Evolutionary conservation across 2,329 filamentous ascomycete genomes (phyloP), one percentile per base, ranked within the genome.

Genomic region (Fusarium napiforme): DNA sequence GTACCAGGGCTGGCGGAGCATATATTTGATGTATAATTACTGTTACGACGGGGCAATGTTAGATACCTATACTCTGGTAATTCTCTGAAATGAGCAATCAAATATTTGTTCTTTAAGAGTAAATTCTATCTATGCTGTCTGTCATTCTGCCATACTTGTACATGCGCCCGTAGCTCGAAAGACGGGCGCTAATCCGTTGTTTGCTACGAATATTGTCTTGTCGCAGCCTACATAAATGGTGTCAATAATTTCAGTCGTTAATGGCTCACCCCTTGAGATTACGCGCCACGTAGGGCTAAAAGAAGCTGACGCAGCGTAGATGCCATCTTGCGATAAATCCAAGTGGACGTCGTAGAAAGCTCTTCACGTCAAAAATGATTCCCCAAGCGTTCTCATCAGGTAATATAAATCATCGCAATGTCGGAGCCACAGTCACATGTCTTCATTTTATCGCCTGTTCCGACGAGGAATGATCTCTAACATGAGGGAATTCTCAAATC

Each of bases 301-400:
- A 62, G 39, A 52, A 60, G 46, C 61, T 73, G 58, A 64, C 60
- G 53, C 67, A 74, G 71, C 60, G 53, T 63, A 74, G 69, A 69
- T 60, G 49, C 47, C 43, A 59, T 49, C 58, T 60, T 55, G 39
- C 40, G 43, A 60, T 59, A 64, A 67, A 72, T 57, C 63, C 46
- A 72, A 61, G 71, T 60, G 32, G 18, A 49, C 30, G 53, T 67
- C 61, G 71, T 45, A 47, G 63, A 58, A 34, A n/a, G 39, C 42
- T 53, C 26, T 21, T 37, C 30, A 26, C 34, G 42, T 43, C 18
- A 58, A 45, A 28, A 30, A 55, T 63, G 14, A 37, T 36, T 23
- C 50, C 8, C 42, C 39, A 42, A 60, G 52, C 45, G 42, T 43
- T 32, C 28, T 59, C 49, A 42, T 11, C 42, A 47, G 60, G 14